Base-by-base conservation (phyloP, 2,329 filamentous ascomycete genomes). In the Myotisia sp. region DNA sequence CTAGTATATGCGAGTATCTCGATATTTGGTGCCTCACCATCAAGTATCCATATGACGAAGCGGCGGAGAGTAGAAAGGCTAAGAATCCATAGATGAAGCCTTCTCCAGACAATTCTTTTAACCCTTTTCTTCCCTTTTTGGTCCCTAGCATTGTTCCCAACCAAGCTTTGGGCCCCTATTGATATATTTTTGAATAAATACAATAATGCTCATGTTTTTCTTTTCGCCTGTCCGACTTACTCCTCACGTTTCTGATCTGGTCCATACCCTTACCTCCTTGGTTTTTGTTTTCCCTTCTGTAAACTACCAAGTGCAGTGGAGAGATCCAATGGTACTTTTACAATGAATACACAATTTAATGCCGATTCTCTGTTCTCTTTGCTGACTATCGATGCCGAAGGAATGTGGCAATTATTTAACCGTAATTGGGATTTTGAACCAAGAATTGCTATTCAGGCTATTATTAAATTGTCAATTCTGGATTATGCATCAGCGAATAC, bases 21-120 rank as follows among this genome's bases (percentile, higher is more conserved):
- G 90, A 98, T 54, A 98, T 98, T 46, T 95, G 85, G 84, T 98
- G 90, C 54, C 65, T 98, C 54, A 92, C 82, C 1, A 98, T 98
- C 63, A 98, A 98, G 70, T 77, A 95, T 49, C 73, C 73, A 1
- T 66, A 67, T 40, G 53, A 63, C 22, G 63, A 65, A 33, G 27
- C 18, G 7, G 26, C 26, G 5, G 34, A 30, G 8, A 24, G 6
- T 13, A 6, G 13, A 14, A 38, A 37, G 27, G 29, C 16, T 16
- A 36, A 29, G 16, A 36, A 36, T 14, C 32, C 32, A 27, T 34
- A 34, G 31, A 10, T 18, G 18, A 12, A n/a, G 10, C 22, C 22
- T 24, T 7, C 22, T 24, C 22, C 22, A n/a, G 22, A 7, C 22
- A 7, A 7, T 7, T 7, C 22, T 7, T 24, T 24, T 24, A 24